These are phyloP conservation scores for Hypoxylon crocopeplum DNA, from an alignment of 495 filamentous ascomycete genomes.

Conservation along the genomic window DNA sequence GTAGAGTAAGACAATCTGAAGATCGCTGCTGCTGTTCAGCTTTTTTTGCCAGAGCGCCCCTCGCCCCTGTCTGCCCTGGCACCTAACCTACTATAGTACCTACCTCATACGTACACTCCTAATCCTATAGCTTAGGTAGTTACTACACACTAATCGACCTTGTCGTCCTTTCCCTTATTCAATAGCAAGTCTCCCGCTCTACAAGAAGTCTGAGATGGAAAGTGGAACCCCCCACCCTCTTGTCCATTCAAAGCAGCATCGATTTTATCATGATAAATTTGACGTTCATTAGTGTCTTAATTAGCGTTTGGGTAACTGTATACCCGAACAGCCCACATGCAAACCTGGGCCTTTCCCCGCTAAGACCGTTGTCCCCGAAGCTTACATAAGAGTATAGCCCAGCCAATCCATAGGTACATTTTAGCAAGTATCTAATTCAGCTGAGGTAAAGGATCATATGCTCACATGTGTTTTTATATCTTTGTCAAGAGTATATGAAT, in stretches of 20 bases:
- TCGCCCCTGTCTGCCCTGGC: too few species aligned
- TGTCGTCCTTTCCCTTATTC: constrained; percentile 10
- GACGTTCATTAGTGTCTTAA: constrained; percentile 1
- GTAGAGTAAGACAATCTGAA: constrained; percentile 4
- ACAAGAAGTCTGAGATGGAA: background rate
- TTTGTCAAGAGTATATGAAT: too few species aligned
- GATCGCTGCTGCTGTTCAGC: background rate
- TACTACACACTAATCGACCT: background rate
- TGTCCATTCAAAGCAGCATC: background rate
- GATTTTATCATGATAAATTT: constrained; percentile 1
- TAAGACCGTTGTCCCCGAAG: constrained; percentile 27
- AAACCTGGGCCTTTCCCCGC: constrained; percentile 14
- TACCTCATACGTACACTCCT: too few species aligned
- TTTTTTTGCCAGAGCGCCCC: background rate
- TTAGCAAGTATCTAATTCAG: background rate
- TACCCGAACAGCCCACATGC: too few species aligned
- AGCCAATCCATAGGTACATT: background rate
- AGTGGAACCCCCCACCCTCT: constrained; percentile 16
- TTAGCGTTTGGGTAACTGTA: too few species aligned
- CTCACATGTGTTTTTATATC: too few species aligned
- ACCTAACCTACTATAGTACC: too few species aligned
- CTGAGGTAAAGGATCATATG: too few species aligned
- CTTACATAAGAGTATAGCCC: constrained; percentile 8
- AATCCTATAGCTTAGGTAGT: background rate
- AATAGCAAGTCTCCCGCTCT: constrained; percentile 7